Base-by-base conservation (phyloP, 1,284 basidiomycete species). In the Ustilago hordei region DNA sequence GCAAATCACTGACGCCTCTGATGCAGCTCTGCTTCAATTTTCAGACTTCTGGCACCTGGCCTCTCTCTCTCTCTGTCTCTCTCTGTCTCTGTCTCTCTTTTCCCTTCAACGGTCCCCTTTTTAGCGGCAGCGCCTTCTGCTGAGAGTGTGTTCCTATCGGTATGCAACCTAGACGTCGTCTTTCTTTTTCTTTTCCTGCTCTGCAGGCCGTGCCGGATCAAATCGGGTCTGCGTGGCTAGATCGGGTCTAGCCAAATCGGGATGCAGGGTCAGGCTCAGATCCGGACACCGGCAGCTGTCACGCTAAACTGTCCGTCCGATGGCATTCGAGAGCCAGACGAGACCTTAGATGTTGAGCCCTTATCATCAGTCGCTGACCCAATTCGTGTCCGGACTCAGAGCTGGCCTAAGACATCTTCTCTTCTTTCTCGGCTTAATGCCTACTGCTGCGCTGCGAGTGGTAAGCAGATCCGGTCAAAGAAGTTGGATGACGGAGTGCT, bases 1-100 rank as follows among this genome's bases (percentile, higher is more conserved):
- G 90, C 87, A 90, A 88, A 66, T 58, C 64, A 60, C 64, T 19
- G 19, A 35, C 35, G 34, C 34, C 34, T 52, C 34, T 52, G 28
- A 52, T 52, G 38, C 31, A 45, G 15, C 28, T n/a, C 31, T 43
- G 41, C 43, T 19, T 9, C 54, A 53, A 32, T 13, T 38, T 31
- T 38, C 13, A 9, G 11, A 15, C 6, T 28, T 7, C 6, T 13
- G 6, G 23, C 9, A 39, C 9, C 38, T 13, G 36, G 35, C 19
- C 19, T 19, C 55, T 41, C 31, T 34, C 12, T 5, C 32, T 38
- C 12, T 12, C n/a, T n/a, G 1, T 11, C 4, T n/a, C 1, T 48
- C 17, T 3, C 38, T 39, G 19, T 19, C 38, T 39, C 4, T 39
- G 4, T 39, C 38, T 39, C 38, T 39, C 38, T 39, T 17, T 17